Conservation (phyloP, 768 basidiomycete species). For the Tricholoma saponaceum region DNA sequence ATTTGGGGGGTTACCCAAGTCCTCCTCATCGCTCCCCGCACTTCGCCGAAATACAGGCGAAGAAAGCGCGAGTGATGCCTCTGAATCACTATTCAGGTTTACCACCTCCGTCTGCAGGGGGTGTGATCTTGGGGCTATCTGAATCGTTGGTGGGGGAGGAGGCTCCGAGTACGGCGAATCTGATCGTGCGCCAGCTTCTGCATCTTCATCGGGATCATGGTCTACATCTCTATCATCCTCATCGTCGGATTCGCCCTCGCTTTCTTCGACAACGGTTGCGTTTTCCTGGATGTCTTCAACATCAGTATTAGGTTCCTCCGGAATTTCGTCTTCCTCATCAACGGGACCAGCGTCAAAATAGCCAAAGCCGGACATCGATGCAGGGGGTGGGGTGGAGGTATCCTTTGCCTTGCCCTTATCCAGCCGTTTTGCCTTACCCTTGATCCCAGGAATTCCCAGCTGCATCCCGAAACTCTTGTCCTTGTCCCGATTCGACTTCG, state of each 20-base stretch:
- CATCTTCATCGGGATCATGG: constrained; percentile 3
- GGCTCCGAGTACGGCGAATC: not conserved
- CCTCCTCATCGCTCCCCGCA: not conserved
- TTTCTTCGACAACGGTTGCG: not conserved
- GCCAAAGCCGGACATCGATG: not conserved
- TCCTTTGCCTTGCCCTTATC: not conserved
- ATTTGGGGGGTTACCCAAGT: not conserved
- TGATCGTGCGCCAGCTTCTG: not conserved
- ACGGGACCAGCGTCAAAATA: not conserved
- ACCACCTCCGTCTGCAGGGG: not conserved
- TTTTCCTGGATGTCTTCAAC: not conserved
- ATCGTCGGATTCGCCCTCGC: not conserved
- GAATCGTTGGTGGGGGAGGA: not conserved
- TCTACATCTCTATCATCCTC: constrained; percentile 1
- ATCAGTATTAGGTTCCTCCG: not conserved
- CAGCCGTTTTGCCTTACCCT: not conserved
- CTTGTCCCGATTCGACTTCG: constrained; percentile 1
- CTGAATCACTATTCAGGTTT: not conserved
- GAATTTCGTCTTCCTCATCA: not conserved
- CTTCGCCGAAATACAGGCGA: not conserved
- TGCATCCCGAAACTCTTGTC: constrained; percentile 1
- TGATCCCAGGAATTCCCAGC: not conserved
- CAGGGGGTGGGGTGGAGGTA: not conserved
- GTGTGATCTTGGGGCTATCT: not conserved
- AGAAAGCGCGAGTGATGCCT: not conserved